These are phyloP conservation scores for Cardamine chenopodiifolia DNA, from an alignment of 345 rosid species.

Conservation along the genomic window DNA sequence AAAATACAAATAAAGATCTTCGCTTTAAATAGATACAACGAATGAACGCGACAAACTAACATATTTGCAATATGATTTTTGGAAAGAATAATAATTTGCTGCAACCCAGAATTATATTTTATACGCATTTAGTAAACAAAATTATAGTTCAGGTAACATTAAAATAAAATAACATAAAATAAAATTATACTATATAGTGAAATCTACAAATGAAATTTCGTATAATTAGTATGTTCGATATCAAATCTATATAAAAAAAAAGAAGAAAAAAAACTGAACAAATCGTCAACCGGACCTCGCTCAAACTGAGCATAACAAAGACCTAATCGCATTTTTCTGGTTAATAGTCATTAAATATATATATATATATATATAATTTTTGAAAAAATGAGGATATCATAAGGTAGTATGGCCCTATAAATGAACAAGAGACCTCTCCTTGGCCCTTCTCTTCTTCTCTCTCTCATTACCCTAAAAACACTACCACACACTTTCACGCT, in stretches of 20 bases:
- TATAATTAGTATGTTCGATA: no score
- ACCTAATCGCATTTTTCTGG: neutral
- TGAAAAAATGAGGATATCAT: no score
- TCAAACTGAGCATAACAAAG: no score
- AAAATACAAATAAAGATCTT: neutral
- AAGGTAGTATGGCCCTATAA: constrained; percentile 28
- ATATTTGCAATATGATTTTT: neutral
- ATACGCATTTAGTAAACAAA: no score
- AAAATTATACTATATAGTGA: no score
- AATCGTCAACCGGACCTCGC: no score
- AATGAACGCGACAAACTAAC: neutral
- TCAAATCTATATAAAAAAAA: no score
- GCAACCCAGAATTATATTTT: neutral
- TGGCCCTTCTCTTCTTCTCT: constrained; percentile 6
- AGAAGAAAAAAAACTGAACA: neutral
- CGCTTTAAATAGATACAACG: neutral
- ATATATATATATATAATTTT: no score
- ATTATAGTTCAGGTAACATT: no score
- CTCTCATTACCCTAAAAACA: constrained; percentile 1
- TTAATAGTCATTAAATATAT: no score
- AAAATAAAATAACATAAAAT: no score
- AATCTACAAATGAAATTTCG: no score
- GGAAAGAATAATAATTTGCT: neutral
- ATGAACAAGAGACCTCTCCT: constrained; percentile 30
- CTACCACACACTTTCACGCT: constrained; percentile 39